Percentiles rank a stretch among this genome's conserved stretches.
phyloP scores from a whole-genome alignment of 306 rosid genomes.

The Vigna angularis region DNA sequence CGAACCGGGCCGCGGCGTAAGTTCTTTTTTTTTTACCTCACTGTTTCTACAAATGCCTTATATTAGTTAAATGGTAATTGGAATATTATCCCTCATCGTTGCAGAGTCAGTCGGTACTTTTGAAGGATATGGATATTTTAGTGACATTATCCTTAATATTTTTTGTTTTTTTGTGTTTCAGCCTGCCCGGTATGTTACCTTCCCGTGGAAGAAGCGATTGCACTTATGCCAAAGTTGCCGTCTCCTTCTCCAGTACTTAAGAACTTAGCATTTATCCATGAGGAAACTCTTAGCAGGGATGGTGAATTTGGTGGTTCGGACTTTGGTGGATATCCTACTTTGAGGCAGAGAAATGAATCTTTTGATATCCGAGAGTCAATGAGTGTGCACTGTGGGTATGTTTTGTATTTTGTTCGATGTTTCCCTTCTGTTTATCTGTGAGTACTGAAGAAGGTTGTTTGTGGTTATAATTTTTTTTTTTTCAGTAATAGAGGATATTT shows the following conservation, averaged over 20 bases:
- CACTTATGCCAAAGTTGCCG: slow-evolving; percentile 76
- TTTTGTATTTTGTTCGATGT: slow-evolving; percentile 34
- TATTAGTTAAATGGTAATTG: background rate
- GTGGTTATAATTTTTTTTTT: slow-evolving; percentile 20
- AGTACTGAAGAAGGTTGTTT: slow-evolving; percentile 38
- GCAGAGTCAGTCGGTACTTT: slow-evolving; percentile 12
- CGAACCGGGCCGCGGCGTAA: slow-evolving; percentile 92
- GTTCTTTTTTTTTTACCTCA: slow-evolving; percentile 42
- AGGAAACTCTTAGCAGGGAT: slow-evolving; percentile 68
- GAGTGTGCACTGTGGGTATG: slow-evolving; percentile 94
- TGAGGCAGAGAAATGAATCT: slow-evolving; percentile 79
- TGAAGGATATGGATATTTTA: slow-evolving; percentile 4
- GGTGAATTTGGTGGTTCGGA: slow-evolving; percentile 93
- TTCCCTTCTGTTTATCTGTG: slow-evolving; percentile 7
- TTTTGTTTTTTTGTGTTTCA: slow-evolving; percentile 51
- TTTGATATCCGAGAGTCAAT: slow-evolving; percentile 75
- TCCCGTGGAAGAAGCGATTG: slow-evolving; percentile 86
- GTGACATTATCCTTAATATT: slow-evolving; percentile 39
- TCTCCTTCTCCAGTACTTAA: slow-evolving; percentile 78
- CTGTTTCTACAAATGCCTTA: background rate
- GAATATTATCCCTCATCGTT: background rate
- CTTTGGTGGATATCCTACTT: slow-evolving; percentile 94
- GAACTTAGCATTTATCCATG: slow-evolving; percentile 69
- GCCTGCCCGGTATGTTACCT: slow-evolving; percentile 98
- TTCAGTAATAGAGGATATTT: slow-evolving; percentile 3